Evolutionary conservation across 2,329 filamentous ascomycete genomes (phyloP), one percentile per base, ranked within the genome.

Genomic region (Fusarium sp.): DNA sequence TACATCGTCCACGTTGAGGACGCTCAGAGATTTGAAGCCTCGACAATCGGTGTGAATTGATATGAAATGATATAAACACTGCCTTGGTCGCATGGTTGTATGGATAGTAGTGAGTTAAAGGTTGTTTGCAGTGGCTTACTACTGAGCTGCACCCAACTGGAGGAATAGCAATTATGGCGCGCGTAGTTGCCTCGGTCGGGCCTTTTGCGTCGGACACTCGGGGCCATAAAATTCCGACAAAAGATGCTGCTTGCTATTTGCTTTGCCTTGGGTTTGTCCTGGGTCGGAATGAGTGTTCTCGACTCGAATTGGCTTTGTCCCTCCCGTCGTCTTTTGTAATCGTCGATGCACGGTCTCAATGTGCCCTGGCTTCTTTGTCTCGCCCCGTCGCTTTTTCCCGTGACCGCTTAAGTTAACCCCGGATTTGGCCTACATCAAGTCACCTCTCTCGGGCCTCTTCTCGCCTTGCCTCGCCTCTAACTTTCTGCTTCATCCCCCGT

Each of bases 291-390:
- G 59, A 69, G 71, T 68, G 38, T 65, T 68, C 71, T 73, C 47
- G 71, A 69, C 63, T 71, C 45, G 71, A 73, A 71, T 73, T 68
- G 71, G 67, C 71, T 74, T 73, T 58, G 71, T 74, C 67, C 63
- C 59, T 73, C 62, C 58, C 63, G 72, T 68, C 70, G 39, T 71
- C 59, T 54, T 68, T 50, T 71, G 54, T 71, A 70, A 68, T 73
- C 62, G 62, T 71, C 54, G 57, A 72, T 73, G 70, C 70, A 73
- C 70, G 66, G 66, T 50, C 70, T 73, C 50, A 55, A 60, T 66
- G 65, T 56, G 44, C 55, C 56, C 61, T 70, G 60, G 49, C 59
- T 64, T 71, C 45, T 58, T 59, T 68, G 53, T 56, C 63, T 65
- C 41, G 56, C 67, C 52, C 57, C 46, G 36, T 52, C 54, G 39